Conservation (phyloP, 1,284 basidiomycete species). For the Vanrija pseudolonga region DNA sequence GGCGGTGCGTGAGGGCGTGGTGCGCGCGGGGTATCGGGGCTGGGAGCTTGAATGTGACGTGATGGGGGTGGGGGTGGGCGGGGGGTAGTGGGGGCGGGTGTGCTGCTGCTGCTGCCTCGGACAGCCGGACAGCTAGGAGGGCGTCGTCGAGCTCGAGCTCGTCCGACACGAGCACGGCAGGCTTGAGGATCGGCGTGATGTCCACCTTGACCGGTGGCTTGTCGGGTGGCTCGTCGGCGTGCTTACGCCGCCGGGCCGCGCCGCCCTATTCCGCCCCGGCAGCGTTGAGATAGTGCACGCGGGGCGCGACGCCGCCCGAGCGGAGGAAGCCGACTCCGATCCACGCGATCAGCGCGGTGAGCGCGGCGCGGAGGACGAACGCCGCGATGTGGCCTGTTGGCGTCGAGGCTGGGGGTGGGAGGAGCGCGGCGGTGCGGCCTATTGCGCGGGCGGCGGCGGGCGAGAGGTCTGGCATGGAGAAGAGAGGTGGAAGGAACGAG, state of each 20-base stretch:
- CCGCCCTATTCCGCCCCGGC: neutral
- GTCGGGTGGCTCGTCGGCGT: neutral
- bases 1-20: too few species aligned
- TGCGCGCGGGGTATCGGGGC: too few species aligned
- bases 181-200: neutral
- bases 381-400: neutral
- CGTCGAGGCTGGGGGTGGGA: neutral
- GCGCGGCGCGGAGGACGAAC: neutral
- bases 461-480: too few species aligned
- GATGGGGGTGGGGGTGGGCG: too few species aligned
- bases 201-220: too few species aligned
- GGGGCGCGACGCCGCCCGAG: slow-evolving; percentile 8
- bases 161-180: neutral
- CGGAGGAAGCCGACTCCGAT: slow-evolving; percentile 6
- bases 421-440: neutral
- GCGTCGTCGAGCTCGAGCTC: too few species aligned
- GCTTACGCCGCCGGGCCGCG: neutral
- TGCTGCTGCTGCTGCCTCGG: too few species aligned
- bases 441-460: too few species aligned
- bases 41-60: too few species aligned
- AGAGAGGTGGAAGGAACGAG: too few species aligned
- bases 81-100: too few species aligned
- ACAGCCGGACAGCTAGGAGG: too few species aligned
- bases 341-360: slow-evolving; percentile 3
- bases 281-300: neutral